Conservation (phyloP, 2,329 filamentous ascomycete genomes). For the Leptographium lundbergii region DNA sequence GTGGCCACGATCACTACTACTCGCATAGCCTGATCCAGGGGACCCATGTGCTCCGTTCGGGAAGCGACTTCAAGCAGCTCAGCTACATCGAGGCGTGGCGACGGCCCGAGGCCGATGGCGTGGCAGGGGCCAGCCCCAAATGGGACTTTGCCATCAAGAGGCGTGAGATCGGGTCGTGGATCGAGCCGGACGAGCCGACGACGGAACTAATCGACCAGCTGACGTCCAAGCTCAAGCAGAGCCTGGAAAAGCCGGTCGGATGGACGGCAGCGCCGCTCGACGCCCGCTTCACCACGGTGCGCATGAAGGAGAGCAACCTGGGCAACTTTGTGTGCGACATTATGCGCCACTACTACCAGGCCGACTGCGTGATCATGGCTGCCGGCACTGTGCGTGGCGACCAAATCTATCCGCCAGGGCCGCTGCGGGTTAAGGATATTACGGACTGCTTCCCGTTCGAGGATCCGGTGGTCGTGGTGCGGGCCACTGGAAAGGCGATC, state of each 20-base stretch:
- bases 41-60: conserved; percentile 74
- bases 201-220: conserved; percentile 52
- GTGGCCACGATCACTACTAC: conserved; percentile 87
- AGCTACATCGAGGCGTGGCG: conserved; percentile 73
- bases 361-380: conserved; percentile 76
- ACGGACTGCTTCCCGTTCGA: conserved; percentile 87
- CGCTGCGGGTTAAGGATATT: conserved; percentile 68
- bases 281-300: conserved; percentile 72
- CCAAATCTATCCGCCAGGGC: conserved; percentile 73
- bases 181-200: conserved; percentile 50
- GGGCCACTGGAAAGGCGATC: conserved; percentile 58
- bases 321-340: conserved; percentile 88
- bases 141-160: conserved; percentile 75
- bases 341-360: conserved; percentile 70
- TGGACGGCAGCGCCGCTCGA: conserved; percentile 76
- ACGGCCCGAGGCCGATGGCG: conserved; percentile 27
- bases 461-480: conserved; percentile 71
- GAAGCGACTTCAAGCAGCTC: conserved; percentile 84
- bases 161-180: conserved; percentile 57
- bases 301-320: conserved; percentile 66
- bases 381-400: conserved; percentile 78
- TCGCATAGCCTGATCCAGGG: conserved; percentile 64
- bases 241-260: conserved; percentile 70
- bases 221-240: conserved; percentile 60
- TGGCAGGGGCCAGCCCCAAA: conserved; percentile 17